Evolutionary conservation across 352 stramenopile genomes (phyloP).

Genomic region (Phytophthora crassamura): DNA sequence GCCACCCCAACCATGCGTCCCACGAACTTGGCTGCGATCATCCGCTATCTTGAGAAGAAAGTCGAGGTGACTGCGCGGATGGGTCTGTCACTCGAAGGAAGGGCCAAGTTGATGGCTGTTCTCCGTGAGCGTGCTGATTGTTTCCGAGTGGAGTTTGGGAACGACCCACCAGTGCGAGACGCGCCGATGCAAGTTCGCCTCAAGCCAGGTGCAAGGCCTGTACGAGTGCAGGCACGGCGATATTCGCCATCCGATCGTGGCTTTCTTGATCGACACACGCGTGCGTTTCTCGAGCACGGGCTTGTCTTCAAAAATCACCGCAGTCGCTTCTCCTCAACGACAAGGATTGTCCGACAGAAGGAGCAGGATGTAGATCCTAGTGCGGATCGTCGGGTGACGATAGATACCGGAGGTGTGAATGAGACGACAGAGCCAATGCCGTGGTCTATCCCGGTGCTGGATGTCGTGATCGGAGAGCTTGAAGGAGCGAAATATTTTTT

Average conservation of each 20-base stretch:
- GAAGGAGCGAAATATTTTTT: conserved; percentile 1
- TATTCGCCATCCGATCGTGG: not conserved
- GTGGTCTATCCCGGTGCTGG: conserved; percentile 16
- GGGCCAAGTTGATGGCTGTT: not conserved
- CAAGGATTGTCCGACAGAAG: conserved; percentile 31
- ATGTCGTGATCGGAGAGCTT: not conserved
- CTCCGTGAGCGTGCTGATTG: not conserved
- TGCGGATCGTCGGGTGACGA: no score
- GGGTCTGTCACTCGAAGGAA: not conserved
- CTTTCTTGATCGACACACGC: conserved; percentile 14
- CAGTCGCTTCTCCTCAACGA: conserved; percentile 20
- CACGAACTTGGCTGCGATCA: no score
- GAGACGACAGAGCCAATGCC: no score
- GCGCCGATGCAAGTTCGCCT: conserved; percentile 15
- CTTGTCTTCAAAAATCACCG: not conserved
- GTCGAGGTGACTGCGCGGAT: not conserved
- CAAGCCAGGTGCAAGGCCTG: not conserved
- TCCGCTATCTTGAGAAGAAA: no score
- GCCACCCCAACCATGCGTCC: no score
- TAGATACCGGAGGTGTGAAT: no score
- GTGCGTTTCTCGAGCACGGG: conserved; percentile 2
- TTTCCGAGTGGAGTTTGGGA: conserved; percentile 10
- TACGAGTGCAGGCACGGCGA: no score
- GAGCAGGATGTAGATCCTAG: not conserved
- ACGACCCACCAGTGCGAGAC: conserved; percentile 21